Base-by-base conservation (phyloP, 2,329 filamentous ascomycete genomes). In the Penicillium oxalicum region DNA sequence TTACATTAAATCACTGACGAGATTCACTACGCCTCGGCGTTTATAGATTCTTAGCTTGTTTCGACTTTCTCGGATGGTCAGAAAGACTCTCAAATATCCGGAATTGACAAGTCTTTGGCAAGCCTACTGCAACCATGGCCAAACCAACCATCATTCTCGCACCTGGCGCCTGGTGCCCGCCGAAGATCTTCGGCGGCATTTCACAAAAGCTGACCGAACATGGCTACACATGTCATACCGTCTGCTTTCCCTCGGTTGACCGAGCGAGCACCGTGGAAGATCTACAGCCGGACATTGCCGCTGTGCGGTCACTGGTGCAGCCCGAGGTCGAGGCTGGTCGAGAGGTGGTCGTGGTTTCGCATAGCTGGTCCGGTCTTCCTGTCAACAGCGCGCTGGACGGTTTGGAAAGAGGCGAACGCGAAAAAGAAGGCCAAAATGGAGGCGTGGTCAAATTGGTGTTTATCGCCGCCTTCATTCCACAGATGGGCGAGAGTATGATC, bases 341-440 rank as follows among this genome's bases (percentile, higher is more conserved):
- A 13, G 59, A 67, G 5, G 56, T 69, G 5, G 51, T 68, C 12
- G 39, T 70, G 4, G 44, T 69, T 5, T 54, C 58, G 26, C 67
- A 70, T 56, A 69, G 67, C 49, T 70, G 68, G 63, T 60, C 66
- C 4, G 65, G 66, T 2, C 47, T 70, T 8, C 67, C 67, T 0
- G 67, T 68, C 12, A 69, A 59, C 53, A 66, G 66, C 48, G 61
- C 63, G 2, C 50, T 68, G 1, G 54, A 62, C 9, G 66, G 64
- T 1, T 60, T 71, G 25, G 61, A 60, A 28, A 64, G 62, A 37
- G 34, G 51, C 3, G 59, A 64, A 12, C 57, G 65, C 7, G 49
- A 63, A 44, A 40, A 54, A 18, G 49, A 50, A 12, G 62, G 62
- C 3, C 56, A 64, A 39, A 41, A 47, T 1, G 68, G 68, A 2